These are phyloP conservation scores for Malbranchea cinnamomea DNA, from an alignment of 2,329 filamentous ascomycete genomes.

Conservation along the genomic window DNA sequence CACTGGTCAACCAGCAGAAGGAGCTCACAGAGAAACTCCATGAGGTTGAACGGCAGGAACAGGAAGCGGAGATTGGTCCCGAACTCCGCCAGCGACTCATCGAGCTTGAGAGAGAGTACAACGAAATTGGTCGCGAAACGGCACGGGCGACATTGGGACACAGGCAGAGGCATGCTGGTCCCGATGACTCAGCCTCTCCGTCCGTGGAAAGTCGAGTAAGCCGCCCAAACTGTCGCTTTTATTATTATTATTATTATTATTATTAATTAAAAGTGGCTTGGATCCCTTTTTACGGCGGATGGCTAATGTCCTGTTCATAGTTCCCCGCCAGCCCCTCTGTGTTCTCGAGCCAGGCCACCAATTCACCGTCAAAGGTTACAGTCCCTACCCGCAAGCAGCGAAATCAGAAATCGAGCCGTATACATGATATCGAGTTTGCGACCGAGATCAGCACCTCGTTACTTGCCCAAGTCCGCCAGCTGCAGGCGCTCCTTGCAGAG, in stretches of 20 bases:
- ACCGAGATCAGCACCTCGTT: constrained; percentile 93
- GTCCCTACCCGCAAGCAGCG: constrained; percentile 77
- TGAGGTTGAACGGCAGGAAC: constrained; percentile 66
- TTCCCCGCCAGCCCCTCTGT: constrained; percentile 58
- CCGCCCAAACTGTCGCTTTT: no score
- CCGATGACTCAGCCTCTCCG: constrained; percentile 37
- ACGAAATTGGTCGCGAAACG: constrained; percentile 80
- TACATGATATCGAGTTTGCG: constrained; percentile 96
- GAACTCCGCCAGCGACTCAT: constrained; percentile 70
- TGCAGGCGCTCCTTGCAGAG: constrained; percentile 72
- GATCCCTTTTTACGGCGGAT: constrained; percentile 4
- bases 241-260: constrained; percentile 4
- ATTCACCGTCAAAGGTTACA: constrained; percentile 76
- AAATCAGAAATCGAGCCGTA: constrained; percentile 74
- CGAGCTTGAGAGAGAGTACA: constrained; percentile 88
- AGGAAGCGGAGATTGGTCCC: constrained; percentile 62
- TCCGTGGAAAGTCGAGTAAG: constrained; percentile 34
- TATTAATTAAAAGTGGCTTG: no score
- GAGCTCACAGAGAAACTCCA: constrained; percentile 67
- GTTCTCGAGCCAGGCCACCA: constrained; percentile 70
- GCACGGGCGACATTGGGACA: constrained; percentile 78
- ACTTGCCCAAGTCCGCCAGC: constrained; percentile 79
- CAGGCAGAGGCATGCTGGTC: constrained; percentile 59
- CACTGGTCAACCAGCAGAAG: constrained; percentile 73
- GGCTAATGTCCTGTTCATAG: constrained; percentile 24